Percentiles rank a stretch among this genome's conserved stretches.
These are phyloP conservation scores for Phytophthora capsici DNA, from an alignment of 352 stramenopile genomes.

Conservation along the genomic window DNA sequence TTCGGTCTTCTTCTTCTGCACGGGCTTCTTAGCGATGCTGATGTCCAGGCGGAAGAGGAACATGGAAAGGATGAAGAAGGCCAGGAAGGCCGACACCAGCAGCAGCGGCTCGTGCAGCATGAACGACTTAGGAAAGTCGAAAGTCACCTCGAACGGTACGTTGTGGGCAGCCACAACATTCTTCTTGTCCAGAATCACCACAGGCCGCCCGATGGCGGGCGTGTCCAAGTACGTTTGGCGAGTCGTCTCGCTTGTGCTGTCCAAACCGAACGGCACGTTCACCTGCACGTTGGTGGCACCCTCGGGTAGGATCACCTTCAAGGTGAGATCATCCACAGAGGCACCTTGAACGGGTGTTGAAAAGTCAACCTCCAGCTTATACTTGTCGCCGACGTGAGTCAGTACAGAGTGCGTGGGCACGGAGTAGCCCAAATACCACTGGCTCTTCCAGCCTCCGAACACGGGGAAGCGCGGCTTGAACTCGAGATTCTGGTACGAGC, in stretches of 20 bases:
- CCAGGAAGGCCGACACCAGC: constrained; percentile 83
- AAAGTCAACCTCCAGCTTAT: constrained; percentile 88
- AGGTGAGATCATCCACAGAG: constrained; percentile 82
- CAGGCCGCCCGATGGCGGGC: constrained; percentile 73
- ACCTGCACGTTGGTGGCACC: constrained; percentile 81
- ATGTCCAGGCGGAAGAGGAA: constrained; percentile 85
- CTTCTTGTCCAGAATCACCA: constrained; percentile 83
- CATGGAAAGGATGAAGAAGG: constrained; percentile 89
- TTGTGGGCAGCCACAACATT: constrained; percentile 89
- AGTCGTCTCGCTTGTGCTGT: constrained; percentile 57
- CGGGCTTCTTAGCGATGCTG: constrained; percentile 58
- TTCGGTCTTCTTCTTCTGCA: constrained; percentile 74
- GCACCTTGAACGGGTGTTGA: constrained; percentile 82
- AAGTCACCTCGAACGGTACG: constrained; percentile 86
- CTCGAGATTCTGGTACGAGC: constrained; percentile 69
- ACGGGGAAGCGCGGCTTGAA: constrained; percentile 88
- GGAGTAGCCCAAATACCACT: constrained; percentile 91
- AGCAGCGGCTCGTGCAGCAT: constrained; percentile 90
- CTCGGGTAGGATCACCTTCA: constrained; percentile 90
- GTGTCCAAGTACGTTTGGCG: constrained; percentile 90
- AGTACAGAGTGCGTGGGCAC: constrained; percentile 85
- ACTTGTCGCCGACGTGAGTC: constrained; percentile 62
- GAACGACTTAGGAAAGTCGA: constrained; percentile 80
- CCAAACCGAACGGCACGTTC: constrained; percentile 77
- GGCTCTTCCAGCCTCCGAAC: constrained; percentile 90